These are phyloP conservation scores for Jasminum sambac DNA, from an alignment of 257 asterid species.

Conservation along the genomic window DNA sequence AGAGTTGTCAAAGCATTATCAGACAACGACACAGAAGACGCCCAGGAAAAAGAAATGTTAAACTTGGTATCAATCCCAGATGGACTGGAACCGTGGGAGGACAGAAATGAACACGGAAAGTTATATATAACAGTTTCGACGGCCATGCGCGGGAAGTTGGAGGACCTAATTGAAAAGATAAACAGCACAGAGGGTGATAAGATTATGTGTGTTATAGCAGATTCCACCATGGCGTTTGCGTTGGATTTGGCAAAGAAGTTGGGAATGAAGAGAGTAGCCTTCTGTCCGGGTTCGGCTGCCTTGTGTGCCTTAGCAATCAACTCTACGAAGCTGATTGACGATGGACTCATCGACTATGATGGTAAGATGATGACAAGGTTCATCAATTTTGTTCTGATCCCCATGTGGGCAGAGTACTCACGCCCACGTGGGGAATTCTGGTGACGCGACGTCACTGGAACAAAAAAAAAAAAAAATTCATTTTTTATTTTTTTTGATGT, in stretches of 20 bases:
- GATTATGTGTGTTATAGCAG: conserved; percentile 49
- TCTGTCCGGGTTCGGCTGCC: conserved; percentile 45
- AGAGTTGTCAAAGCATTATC: conserved; percentile 39
- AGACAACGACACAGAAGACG: conserved; percentile 9
- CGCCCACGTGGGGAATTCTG: not conserved
- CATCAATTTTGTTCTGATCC: not conserved
- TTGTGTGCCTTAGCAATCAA: conserved; percentile 33
- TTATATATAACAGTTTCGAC: conserved; percentile 23
- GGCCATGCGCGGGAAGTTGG: conserved; percentile 49
- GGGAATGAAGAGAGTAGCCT: conserved; percentile 43
- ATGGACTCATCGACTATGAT: conserved; percentile 44
- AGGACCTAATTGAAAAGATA: conserved; percentile 38
- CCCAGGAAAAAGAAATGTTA: conserved; percentile 28
- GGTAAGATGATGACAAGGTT: conserved; percentile 33
- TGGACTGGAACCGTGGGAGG: conserved; percentile 59
- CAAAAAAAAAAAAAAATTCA: no score
- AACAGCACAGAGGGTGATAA: conserved; percentile 30
- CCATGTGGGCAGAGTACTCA: no score
- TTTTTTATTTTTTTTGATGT: no score
- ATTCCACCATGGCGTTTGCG: conserved; percentile 45
- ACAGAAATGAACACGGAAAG: conserved; percentile 46
- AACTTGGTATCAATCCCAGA: conserved; percentile 56
- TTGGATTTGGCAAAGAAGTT: conserved; percentile 45
- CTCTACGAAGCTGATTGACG: conserved; percentile 38
- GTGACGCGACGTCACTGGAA: no score